Evolutionary conservation across 108 stramenopile genomes (phyloP).

Genomic region (Nitzschia sp.): DNA sequence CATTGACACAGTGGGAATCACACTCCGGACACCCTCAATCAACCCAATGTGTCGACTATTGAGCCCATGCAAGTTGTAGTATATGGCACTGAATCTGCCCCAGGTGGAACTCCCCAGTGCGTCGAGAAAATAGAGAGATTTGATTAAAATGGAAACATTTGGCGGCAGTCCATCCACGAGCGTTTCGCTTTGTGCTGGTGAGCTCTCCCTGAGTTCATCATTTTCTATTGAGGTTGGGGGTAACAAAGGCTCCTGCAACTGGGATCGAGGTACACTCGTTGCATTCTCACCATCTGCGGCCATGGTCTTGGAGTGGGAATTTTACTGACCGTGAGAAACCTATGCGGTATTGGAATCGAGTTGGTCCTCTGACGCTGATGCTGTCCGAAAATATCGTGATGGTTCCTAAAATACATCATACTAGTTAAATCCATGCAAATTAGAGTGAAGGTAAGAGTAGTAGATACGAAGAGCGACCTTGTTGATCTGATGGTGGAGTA

Average conservation of each 20-base stretch:
- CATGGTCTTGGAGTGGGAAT: no score
- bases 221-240: not conserved
- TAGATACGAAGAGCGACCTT: no score
- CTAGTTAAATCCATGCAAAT: no score
- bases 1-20: constrained; percentile 27
- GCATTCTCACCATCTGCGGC: no score
- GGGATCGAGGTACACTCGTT: no score
- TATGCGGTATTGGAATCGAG: no score
- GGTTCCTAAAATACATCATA: no score
- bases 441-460: no score
- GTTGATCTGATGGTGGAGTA: no score
- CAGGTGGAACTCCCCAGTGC: constrained; percentile 46
- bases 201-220: not conserved
- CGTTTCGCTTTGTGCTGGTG: not conserved
- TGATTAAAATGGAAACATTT: constrained; percentile 33
- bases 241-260: not conserved
- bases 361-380: no score
- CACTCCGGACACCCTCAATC: constrained; percentile 35
- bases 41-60: constrained; percentile 39
- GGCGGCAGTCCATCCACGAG: constrained; percentile 35
- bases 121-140: constrained; percentile 47
- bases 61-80: constrained; percentile 45
- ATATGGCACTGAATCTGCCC: constrained; percentile 52
- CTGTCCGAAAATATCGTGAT: no score
- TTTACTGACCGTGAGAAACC: no score